Evolutionary conservation across 2,329 filamentous ascomycete species (phyloP), one percentile per base, ranked within the genome.

Genomic region (Botrytis hyacinthi): DNA sequence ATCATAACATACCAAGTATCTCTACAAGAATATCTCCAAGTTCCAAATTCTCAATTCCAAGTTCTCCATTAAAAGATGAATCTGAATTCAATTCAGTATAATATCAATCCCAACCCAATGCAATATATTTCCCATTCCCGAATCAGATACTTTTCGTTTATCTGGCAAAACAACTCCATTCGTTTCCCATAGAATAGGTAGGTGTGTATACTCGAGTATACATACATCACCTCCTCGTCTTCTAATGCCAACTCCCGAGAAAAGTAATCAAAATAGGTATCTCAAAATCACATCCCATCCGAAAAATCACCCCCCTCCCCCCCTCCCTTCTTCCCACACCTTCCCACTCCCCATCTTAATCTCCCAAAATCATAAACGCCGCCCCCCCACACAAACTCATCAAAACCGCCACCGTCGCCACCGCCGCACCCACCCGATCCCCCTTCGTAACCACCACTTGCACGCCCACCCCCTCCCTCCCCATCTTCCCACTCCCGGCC

Each of bases 351-450:
- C 4, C 5, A n/a, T 10, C 9, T 26, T 46, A 66, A 16, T n/a
- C 42, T 32, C 44, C 72, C 46, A 73, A 57, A 73, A 76, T 18
- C 72, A 77, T 73, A 70, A 72, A 71, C 20, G 46, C 65, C 44
- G 62, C 76, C 1, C 74, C 78, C n/a, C 76, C 76, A 42, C 79
- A 46, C n/a, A 78, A 74, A 35, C 76, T 74, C 37, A 76, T 46
- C 35, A 80, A 54, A 7, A 80, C 51, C 62, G 83, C 44, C 5
- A 81, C 80, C 22, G 84, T 85, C 61, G 85, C 54, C 71, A 86
- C 82, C 0, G 81, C 82, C 8, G 84, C 84, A 0, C 84, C 84
- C 2, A 81, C 83, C 71, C 78, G 81, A 75, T 85, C 84, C 20
- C 63, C 82, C n/a, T 79, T 81, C 0, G 81, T 83, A 16, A 82